These are phyloP conservation scores for Biancaea sappan DNA, from an alignment of 306 rosid species.

Conservation along the genomic window DNA sequence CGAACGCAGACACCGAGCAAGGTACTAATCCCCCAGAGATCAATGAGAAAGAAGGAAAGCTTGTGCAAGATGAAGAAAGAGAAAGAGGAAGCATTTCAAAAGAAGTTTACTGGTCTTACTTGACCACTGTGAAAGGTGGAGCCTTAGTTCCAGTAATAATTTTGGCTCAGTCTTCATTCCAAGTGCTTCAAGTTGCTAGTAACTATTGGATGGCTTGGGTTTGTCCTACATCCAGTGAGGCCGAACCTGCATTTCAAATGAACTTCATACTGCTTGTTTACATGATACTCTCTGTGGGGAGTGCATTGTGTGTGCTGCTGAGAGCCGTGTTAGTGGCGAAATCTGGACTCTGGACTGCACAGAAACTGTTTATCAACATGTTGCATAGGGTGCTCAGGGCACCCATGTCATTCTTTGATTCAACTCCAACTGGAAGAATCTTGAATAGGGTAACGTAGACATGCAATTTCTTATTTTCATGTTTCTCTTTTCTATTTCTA, in stretches of 20 bases:
- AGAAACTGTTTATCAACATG: conserved; percentile 76
- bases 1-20: conserved; percentile 55
- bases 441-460: conserved; percentile 70
- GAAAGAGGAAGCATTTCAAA: conserved; percentile 93
- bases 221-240: conserved; percentile 71
- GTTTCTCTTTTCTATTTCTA: too few relatives aligned
- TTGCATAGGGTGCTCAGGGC: conserved; percentile 72
- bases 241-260: conserved; percentile 55
- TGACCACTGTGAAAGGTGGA: conserved; percentile 79
- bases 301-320: conserved; percentile 70
- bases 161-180: conserved; percentile 86
- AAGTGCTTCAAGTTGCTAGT: conserved; percentile 83
- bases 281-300: conserved; percentile 64
- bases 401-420: conserved; percentile 94
- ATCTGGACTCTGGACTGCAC: conserved; percentile 80
- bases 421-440: conserved; percentile 98
- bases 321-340: conserved; percentile 62
- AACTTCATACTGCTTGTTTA: conserved; percentile 61
- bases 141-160: conserved; percentile 71
- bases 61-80: conserved; percentile 92
- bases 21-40: conserved; percentile 51
- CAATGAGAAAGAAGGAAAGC: conserved; percentile 66
- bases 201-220: conserved; percentile 99
- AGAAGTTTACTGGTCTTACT: conserved; percentile 79
- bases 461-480: not conserved